These are phyloP conservation scores for Quercus ilex DNA, from an alignment of 306 rosid genomes.

Conservation along the genomic window DNA sequence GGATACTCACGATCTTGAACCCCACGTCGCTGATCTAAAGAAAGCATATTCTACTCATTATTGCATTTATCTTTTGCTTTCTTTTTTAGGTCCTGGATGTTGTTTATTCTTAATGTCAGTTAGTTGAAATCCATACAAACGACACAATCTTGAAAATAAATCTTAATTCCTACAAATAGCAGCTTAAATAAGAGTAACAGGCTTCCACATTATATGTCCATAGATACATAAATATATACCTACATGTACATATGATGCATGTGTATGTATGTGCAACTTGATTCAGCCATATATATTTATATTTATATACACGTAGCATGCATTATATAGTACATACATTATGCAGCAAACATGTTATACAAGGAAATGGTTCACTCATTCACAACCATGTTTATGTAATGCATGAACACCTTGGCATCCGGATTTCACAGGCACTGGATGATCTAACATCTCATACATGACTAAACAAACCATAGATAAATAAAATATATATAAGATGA, in stretches of 20 bases:
- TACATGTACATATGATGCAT: no score
- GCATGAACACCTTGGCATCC: not conserved
- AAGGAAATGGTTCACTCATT: not conserved
- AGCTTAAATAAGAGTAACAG: not conserved
- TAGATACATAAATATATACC: not conserved
- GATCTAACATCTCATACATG: not conserved
- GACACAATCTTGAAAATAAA: constrained; percentile 53
- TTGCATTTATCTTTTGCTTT: constrained; percentile 16
- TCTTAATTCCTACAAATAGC: constrained; percentile 31
- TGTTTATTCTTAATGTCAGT: constrained; percentile 13
- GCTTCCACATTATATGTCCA: not conserved
- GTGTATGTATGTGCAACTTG: no score
- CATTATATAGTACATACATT: no score
- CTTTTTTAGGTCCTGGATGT: not conserved
- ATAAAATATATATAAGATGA: no score
- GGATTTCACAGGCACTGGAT: not conserved
- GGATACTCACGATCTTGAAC: constrained; percentile 56
- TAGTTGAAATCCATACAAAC: constrained; percentile 36
- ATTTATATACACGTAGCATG: no score
- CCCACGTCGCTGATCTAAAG: constrained; percentile 41
- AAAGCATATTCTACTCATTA: constrained; percentile 33
- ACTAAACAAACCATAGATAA: no score
- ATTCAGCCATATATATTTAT: not conserved
- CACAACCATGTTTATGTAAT: no score
- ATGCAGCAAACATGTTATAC: not conserved